Conservation (phyloP, 257 asterid species). For the Nyctanthes arbortristis region DNA sequence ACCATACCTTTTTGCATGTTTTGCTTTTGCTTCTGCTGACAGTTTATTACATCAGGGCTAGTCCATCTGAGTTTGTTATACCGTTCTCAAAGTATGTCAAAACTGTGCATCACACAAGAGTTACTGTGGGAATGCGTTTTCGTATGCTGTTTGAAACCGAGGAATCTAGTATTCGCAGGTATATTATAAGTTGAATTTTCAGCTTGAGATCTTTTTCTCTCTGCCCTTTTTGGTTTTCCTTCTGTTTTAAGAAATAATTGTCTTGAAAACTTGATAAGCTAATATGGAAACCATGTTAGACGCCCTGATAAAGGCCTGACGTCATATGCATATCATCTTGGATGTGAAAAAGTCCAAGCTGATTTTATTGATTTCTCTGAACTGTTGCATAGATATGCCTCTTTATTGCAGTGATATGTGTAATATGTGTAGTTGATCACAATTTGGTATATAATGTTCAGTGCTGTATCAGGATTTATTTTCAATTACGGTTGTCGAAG, state of each 20-base stretch:
- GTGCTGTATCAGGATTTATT: not conserved
- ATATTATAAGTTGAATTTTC: constrained; percentile 5
- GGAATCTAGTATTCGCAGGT: constrained; percentile 99
- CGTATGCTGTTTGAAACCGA: constrained; percentile 98
- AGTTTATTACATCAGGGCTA: constrained; percentile 62
- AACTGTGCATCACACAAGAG: constrained; percentile 91
- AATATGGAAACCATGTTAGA: not conserved
- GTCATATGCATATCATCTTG: too few relatives aligned
- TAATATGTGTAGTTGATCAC: not conserved
- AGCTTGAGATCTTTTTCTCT: constrained; percentile 3
- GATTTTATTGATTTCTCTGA: not conserved
- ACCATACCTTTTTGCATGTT: not conserved
- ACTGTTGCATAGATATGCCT: not conserved
- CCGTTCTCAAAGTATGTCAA: constrained; percentile 86
- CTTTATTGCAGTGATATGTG: not conserved
- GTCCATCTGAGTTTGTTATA: constrained; percentile 95
- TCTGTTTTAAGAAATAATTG: not conserved
- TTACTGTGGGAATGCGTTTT: constrained; percentile 97
- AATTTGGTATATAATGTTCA: not conserved
- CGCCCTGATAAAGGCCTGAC: too few relatives aligned
- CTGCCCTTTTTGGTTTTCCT: constrained; percentile 1
- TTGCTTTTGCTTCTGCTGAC: constrained; percentile 19
- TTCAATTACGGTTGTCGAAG: not conserved
- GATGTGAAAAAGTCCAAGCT: not conserved
- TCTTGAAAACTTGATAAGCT: not conserved